Evolutionary conservation across 1,139 yeast species (phyloP).

Genomic region (Blastobotrys aristatus): DNA sequence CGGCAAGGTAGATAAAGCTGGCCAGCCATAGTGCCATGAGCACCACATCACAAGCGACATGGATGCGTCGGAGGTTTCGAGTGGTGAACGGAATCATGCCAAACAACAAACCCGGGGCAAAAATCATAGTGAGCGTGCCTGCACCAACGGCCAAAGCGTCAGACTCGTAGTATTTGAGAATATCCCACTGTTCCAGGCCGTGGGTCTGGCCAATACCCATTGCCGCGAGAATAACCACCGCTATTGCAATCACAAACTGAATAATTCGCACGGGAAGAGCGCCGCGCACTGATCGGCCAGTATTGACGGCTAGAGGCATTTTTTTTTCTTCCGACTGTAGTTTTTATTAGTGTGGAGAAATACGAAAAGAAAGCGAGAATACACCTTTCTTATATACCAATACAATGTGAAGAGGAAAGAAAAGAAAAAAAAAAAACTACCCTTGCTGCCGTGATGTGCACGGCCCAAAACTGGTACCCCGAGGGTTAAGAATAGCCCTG

Average conservation of each 20-base stretch:
- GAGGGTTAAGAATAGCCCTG: no score
- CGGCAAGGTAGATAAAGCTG: not conserved
- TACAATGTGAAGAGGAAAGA: no score
- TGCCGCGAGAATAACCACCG: not conserved
- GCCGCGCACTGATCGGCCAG: not conserved
- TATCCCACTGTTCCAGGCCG: not conserved
- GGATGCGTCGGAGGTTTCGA: not conserved
- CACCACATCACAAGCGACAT: not conserved
- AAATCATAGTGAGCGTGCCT: not conserved
- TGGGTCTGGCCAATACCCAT: not conserved
- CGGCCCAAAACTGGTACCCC: no score
- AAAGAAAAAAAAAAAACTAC: not conserved
- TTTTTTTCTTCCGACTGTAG: no score
- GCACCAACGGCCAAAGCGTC: not conserved
- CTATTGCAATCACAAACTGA: not conserved
- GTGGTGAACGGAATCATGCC: not conserved
- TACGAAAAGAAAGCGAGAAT: not conserved
- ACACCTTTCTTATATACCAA: no score
- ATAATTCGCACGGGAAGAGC: not conserved
- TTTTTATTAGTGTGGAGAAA: no score
- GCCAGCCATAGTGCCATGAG: conserved; percentile 1
- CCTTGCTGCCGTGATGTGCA: not conserved
- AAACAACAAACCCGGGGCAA: not conserved
- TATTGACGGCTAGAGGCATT: no score
- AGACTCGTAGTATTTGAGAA: not conserved